Base-by-base conservation (phyloP, 306 rosid species). In the Amphicarpaea edgeworthii region DNA sequence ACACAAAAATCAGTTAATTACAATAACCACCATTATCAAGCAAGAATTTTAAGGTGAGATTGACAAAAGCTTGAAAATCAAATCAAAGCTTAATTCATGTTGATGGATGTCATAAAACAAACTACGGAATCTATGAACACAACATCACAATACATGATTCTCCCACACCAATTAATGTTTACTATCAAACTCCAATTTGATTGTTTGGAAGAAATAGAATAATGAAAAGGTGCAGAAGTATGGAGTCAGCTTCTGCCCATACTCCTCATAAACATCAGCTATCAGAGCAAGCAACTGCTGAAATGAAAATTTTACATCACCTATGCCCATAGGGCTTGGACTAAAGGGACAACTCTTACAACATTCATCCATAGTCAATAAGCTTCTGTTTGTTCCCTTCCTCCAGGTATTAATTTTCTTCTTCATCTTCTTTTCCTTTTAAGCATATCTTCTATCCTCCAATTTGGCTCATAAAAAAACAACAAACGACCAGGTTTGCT, bases 1-100 rank as follows among this genome's bases (percentile, higher is more conserved):
- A 82, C 57, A 54, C 23, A 85, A 69, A 76, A 85, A 61, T 38
- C 50, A 38, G 45, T 84, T 73, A 75, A 62, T 24, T 60, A 47
- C 59, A 24, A 3, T 68, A 67, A 32, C 47, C 66, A 66, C 45
- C 4, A 1, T 12, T 58, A 23, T 38, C 47, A 78, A 79, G 24
- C 47, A 59, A 74, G 54, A 73, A 55, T 50, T 58, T 57, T 54
- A 60, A 77, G 21, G 50, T 37, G 30, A 51, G 60, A 42, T 50
- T 7, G 42, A 55, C 23, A 23, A 34, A 49, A 75, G 69, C 12
- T 59, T 61, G 49, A 43, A 63, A 72, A 73, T 45, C 38, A 63
- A 72, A 73, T 45, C 38, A 41, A 70, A 42, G 26, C 62, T 59
- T 32, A 42, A 75, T 41, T 49, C 28, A 62, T 41, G 68, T 32